Base-by-base conservation (phyloP, 176 grass and related monocot genomes). In the Neostapfia colusana region DNA sequence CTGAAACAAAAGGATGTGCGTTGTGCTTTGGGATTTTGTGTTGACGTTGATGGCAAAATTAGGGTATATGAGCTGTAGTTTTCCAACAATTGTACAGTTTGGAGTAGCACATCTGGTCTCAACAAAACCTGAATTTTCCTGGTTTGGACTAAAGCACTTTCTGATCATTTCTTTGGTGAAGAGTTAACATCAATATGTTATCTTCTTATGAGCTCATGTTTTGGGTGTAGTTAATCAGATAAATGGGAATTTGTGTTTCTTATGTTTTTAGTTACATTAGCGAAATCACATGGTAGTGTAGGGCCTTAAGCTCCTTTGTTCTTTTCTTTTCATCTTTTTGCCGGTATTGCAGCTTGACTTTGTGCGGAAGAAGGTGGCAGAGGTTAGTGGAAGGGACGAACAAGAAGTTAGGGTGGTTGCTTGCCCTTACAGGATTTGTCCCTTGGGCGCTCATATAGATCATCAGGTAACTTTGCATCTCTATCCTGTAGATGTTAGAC, bases 351-450 rank as follows among this genome's bases (percentile, higher is more conserved):
- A 98, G 95, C 63, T 98, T 50, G 85, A 85, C 49, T 23, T 77
- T 28, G 89, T 94, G 39, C 88, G 85, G 53, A 86, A 86, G 82
- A 91, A 86, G 75, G 87, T 90, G 75, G 89, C 10, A 3, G 82
- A 88, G 67, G 88, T 93, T 43, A 90, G 87, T 38, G 80, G 87
- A 68, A 75, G 67, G 48, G 81, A 82, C 59, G 56, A 49, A 23
- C 3, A 61, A 17, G 82, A 90, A 64, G 91, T 94, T 43, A 98
- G 81, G 67, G 86, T 94, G 46, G 89, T 72, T 36, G 89, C 87
- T 59, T 93, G 88, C 76, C 94, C 94, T 6, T 97, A 97, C 86
- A 93, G 94, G 80, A 93, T 98, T 74, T 98, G 95, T 43, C 95
- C 91, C 55, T 73, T 98, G 26, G 95, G 95, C 36, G 86, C 95